A percentile compares a stretch with the other conserved stretches of the same genome.
Conservation (phyloP, 805 yeast genomes). For the Candida dajiaensis region DNA sequence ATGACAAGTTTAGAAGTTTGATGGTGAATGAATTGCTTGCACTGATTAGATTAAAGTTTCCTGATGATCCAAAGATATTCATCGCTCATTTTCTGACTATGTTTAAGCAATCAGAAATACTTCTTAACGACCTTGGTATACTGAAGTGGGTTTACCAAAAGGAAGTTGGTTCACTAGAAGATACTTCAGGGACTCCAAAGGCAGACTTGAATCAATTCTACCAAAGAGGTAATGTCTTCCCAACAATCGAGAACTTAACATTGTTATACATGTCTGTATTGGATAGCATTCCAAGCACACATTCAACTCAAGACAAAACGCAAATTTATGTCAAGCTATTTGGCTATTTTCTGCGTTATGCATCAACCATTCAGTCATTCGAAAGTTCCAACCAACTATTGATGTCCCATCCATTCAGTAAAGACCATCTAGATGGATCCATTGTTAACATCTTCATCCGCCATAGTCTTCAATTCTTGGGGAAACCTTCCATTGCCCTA, state of each 20-base stretch:
- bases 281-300: constrained; percentile 4
- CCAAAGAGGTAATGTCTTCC: constrained; percentile 4
- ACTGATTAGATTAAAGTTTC: constrained; percentile 14
- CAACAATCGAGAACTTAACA: constrained; percentile 11
- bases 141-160: constrained; percentile 10
- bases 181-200: background rate
- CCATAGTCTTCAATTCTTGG: constrained; percentile 3
- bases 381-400: constrained; percentile 1
- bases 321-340: background rate
- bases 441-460: constrained; percentile 14
- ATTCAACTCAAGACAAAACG: background rate
- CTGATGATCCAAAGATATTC: constrained; percentile 14
- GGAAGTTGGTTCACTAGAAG: background rate
- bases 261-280: constrained; percentile 14
- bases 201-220: constrained; percentile 9
- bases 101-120: constrained; percentile 7
- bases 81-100: constrained; percentile 20
- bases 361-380: background rate
- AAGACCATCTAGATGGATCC: constrained; percentile 12
- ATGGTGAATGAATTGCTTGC: constrained; percentile 15
- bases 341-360: background rate
- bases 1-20: constrained; percentile 1
- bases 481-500: constrained; percentile 12
- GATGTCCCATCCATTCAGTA: constrained; percentile 9
- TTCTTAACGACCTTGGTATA: constrained; percentile 15